Evolutionary conservation across 2,329 filamentous ascomycete species (phyloP), one percentile per base, ranked within the genome.

Genomic region (Aspergillus arachidicola): DNA sequence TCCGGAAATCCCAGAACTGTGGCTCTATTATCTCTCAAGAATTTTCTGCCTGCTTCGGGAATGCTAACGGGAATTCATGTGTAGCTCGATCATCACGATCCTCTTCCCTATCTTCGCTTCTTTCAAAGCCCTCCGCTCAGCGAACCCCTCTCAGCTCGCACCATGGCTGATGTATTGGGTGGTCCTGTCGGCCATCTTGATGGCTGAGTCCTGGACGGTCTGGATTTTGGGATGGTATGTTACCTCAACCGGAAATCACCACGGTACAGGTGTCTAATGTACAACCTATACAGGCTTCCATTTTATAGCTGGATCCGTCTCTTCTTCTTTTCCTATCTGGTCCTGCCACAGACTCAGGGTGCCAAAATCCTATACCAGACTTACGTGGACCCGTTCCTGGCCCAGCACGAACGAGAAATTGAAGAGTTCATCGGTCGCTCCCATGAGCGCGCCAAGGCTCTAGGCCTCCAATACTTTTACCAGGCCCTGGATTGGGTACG

Each of bases 151-250:
- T 43, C 89, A 96, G 75, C 86, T 97, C 64, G 92, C 92, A 67
- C 94, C 94, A 89, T 99, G 95, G 95, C 87, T 98, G 69, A 98
- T 98, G 91, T 99, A 98, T 86, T 99, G 94, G 91, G 93, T 97
- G 64, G 93, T 97, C 28, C 87, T 97, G 68, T 91, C 92, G 65
- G 90, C 92, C 76, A 87, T 89, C 71, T 84, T 94, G 61, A 86
- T 95, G 65, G 87, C 89, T 79, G 95, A 98, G 81, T 94, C 91
- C 54, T 96, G 93, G 87, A 89, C 91, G 61, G 88, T 90, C 72
- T 97, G 94, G 81, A 89, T 98, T 73, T 86, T 98, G 54, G 86
- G 86, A 76, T 98, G 93, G 90, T 89, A 80, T 58, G 81, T n/a
- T 21, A 7, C 34, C 9, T 26, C 43, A 16, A 21, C 10, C 48